These are phyloP conservation scores for Carex kokanica DNA, from an alignment of 176 grass and related monocot species.

Conservation along the genomic window DNA sequence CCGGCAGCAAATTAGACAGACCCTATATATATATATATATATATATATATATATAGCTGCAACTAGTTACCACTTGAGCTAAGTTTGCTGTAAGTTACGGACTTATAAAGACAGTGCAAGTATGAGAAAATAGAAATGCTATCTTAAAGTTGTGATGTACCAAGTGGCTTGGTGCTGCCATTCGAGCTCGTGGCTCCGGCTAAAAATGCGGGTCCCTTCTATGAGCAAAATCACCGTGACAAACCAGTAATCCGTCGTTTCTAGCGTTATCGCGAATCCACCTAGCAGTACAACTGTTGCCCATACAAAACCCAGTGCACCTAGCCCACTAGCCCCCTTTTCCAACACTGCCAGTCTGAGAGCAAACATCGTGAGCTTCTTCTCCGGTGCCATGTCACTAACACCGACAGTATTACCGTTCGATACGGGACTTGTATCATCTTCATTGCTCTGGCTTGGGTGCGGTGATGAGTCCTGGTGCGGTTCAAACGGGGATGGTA, in stretches of 20 bases:
- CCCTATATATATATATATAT: too few relatives aligned
- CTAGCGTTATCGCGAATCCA: constrained; percentile 61
- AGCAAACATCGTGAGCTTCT: constrained; percentile 64
- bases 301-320: constrained; percentile 83
- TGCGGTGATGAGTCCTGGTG: constrained; percentile 36
- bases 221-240: constrained; percentile 69
- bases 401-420: neutral
- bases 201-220: constrained; percentile 75
- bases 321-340: constrained; percentile 81
- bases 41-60: too few relatives aligned
- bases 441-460: constrained; percentile 12
- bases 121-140: neutral
- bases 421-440: neutral
- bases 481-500: constrained; percentile 60
- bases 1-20: too few relatives aligned
- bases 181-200: constrained; percentile 93
- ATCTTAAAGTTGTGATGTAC: neutral
- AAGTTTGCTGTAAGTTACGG: too few relatives aligned
- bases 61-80: too few relatives aligned
- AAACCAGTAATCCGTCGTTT: constrained; percentile 63
- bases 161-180: constrained; percentile 92
- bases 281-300: constrained; percentile 85
- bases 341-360: constrained; percentile 60
- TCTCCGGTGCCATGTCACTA: constrained; percentile 43
- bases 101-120: neutral